Conservation (phyloP, 2,329 filamentous ascomycete genomes). For the Calonectria hongkongensis region DNA sequence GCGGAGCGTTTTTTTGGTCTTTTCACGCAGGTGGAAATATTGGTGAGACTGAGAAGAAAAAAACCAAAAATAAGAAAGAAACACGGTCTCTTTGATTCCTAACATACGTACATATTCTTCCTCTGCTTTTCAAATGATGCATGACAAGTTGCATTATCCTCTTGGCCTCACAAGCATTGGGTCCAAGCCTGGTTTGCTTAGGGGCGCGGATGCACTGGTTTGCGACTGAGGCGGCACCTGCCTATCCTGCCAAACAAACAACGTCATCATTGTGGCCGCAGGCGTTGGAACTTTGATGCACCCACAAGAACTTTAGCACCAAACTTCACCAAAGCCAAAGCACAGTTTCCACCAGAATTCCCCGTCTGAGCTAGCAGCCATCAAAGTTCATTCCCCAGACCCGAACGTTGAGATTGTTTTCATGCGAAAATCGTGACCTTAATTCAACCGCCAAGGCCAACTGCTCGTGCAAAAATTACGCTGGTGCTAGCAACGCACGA, state of each 20-base stretch:
- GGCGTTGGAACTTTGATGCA: not conserved
- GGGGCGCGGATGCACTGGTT: not conserved
- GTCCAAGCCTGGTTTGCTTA: not conserved
- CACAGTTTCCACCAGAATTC: too few relatives aligned
- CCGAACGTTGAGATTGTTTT: too few relatives aligned
- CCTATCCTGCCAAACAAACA: not conserved
- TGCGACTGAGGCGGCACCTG: not conserved
- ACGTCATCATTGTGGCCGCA: not conserved
- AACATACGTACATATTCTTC: not conserved
- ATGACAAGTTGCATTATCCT: not conserved
- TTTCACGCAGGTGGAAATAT: conserved; percentile 21
- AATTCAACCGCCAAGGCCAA: too few relatives aligned
- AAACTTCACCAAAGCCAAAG: too few relatives aligned
- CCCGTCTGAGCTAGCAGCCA: too few relatives aligned
- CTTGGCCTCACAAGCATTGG: not conserved
- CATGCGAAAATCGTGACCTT: too few relatives aligned
- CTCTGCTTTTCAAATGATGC: not conserved
- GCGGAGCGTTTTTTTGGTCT: conserved; percentile 28
- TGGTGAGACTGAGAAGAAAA: conserved; percentile 21
- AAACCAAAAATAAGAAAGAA: not conserved
- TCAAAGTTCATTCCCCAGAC: too few relatives aligned
- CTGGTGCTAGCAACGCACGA: too few relatives aligned
- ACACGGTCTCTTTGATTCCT: conserved; percentile 20
- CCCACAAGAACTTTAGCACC: too few relatives aligned
- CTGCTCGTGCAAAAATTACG: too few relatives aligned